Percentiles rank a stretch among this genome's conserved stretches.
These are phyloP conservation scores for Pythium coloratum DNA, from an alignment of 352 stramenopile species.

Conservation along the genomic window DNA sequence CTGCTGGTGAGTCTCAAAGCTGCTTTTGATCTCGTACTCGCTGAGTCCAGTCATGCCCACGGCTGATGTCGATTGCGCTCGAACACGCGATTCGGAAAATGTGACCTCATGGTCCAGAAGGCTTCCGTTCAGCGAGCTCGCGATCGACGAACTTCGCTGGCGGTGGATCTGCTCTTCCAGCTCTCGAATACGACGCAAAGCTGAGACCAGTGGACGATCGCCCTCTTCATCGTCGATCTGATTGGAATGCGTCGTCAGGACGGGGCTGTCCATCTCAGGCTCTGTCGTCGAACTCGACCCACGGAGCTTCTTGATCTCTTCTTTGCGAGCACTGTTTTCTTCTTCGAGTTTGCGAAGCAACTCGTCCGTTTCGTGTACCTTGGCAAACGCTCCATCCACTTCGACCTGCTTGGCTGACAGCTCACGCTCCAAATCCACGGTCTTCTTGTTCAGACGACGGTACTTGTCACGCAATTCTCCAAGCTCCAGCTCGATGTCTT, in stretches of 20 bases:
- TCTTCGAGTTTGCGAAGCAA: conserved; percentile 20
- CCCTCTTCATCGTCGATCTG: conserved; percentile 16
- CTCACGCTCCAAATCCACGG: conserved; percentile 16
- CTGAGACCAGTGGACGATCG: conserved; percentile 10
- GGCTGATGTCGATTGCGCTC: conserved; percentile 17
- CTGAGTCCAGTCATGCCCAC: conserved; percentile 8
- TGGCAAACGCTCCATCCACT: conserved; percentile 20
- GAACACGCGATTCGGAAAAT: conserved; percentile 14
- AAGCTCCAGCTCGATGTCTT: conserved; percentile 35
- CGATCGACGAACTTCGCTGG: conserved; percentile 13
- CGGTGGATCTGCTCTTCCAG: conserved; percentile 24
- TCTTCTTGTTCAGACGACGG: conserved; percentile 9
- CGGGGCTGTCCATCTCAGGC: not conserved
- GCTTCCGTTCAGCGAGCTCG: conserved; percentile 19
- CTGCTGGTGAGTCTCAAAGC: conserved; percentile 26
- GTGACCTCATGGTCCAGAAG: conserved; percentile 9
- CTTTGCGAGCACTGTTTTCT: not conserved
- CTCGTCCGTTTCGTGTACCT: conserved; percentile 20
- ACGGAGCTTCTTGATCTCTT: conserved; percentile 1
- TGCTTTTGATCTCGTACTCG: conserved; percentile 18
- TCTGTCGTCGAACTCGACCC: not conserved
- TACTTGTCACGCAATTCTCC: conserved; percentile 25
- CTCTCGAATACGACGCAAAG: conserved; percentile 24
- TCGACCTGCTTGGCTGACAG: conserved; percentile 20
- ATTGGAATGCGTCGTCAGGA: not conserved